Evolutionary conservation across 805 yeast genomes (phyloP), one percentile per base, ranked within the genome.

Genomic region (Hanseniaspora meyeri): DNA sequence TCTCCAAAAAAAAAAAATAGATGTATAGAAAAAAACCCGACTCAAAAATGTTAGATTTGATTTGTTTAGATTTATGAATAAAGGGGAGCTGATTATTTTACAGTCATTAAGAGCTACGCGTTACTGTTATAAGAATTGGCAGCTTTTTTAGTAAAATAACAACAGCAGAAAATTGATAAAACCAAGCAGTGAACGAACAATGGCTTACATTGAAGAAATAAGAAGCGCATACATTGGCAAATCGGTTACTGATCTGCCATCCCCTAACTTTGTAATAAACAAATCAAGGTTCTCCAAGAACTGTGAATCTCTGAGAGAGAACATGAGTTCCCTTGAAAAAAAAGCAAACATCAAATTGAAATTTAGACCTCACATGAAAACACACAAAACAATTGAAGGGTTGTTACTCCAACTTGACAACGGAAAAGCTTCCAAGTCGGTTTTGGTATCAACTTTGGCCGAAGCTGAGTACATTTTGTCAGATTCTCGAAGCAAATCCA

Each of bases 281-380:
- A 62, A 70, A 42, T 51, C 61, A 2, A 66, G 63, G 42, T 73
- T 76, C 59, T 61, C 63, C 20, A 52, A 43, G 17, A 82, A 82
- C 63, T 74, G 81, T 60, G 68, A 67, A 11, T 66, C 65, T 34
- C 80, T 82, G 86, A 70, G 79, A 10, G 61, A 63, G 5, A 73
- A 73, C 56, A 78, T 81, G 0, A 52, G 59, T 1, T 63, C 64
- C 1, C 62, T 81, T 31, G 49, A 55, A 12, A 65, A 63, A 2
- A 72, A 73, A 6, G 51, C 59, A n/a, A 60, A 51, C 3, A 42
- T 42, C 6, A 50, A 51, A 11, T 49, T 64, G 6, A 70, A 66
- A 19, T 84, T 85, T 65, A 72, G 95, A 58, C 83, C 85, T 3
- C 89, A 85, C 64, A 80, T 85, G 24, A 85, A 85, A 66, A 86